Conservation (phyloP, 179 eudicot species). For the Silene noctiflora region DNA sequence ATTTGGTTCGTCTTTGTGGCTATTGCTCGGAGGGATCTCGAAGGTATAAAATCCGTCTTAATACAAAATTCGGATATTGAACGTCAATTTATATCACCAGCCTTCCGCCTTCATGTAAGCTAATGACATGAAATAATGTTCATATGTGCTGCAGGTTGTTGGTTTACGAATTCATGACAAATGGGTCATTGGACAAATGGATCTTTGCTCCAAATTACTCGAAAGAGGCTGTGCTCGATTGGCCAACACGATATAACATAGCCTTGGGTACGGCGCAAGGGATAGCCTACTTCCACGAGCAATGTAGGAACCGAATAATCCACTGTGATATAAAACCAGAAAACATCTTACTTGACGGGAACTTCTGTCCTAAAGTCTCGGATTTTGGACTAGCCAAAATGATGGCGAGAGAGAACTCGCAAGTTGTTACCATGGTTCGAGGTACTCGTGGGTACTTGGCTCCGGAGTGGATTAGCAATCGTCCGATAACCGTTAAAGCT, state of each 20-base stretch:
- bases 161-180: slow-evolving; percentile 87
- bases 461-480: slow-evolving; percentile 93
- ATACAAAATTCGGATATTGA: background rate
- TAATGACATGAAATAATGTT: slow-evolving; percentile 12
- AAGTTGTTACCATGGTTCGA: slow-evolving; percentile 84
- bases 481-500: slow-evolving; percentile 82
- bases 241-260: slow-evolving; percentile 72
- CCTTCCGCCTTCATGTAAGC: background rate
- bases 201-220: slow-evolving; percentile 51
- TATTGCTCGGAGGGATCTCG: slow-evolving; percentile 85
- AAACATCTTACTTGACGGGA: slow-evolving; percentile 71
- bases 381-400: slow-evolving; percentile 87
- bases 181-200: slow-evolving; percentile 93
- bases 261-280: slow-evolving; percentile 89
- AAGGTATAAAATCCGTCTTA: slow-evolving; percentile 33
- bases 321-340: slow-evolving; percentile 95
- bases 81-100: too few species aligned
- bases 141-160: slow-evolving; percentile 47
- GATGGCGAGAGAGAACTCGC: slow-evolving; percentile 84
- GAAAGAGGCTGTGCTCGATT: slow-evolving; percentile 51
- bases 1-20: slow-evolving; percentile 88
- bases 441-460: slow-evolving; percentile 97
- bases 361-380: slow-evolving; percentile 76
- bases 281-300: slow-evolving; percentile 94
- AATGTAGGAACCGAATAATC: slow-evolving; percentile 76